Evolutionary conservation across 2,329 filamentous ascomycete species (phyloP).

Genomic region (Aspergillus aculeatinus): DNA sequence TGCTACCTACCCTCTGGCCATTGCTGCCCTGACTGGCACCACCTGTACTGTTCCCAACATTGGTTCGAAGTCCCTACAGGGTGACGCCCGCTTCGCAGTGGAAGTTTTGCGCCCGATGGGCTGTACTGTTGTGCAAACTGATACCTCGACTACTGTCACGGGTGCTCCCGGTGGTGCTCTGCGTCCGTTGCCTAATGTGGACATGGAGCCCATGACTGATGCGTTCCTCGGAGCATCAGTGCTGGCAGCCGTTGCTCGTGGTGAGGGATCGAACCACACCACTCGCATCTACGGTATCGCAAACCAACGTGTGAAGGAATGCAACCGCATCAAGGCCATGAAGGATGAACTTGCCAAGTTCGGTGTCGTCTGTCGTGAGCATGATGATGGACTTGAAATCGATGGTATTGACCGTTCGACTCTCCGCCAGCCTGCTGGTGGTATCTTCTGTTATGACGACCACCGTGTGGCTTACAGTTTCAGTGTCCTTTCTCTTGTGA

Average conservation of each 20-base stretch:
- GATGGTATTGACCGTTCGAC: conserved; percentile 57
- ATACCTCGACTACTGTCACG: conserved; percentile 84
- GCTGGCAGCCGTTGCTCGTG: conserved; percentile 81
- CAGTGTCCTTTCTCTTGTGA: conserved; percentile 76
- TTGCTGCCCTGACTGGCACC: conserved; percentile 92
- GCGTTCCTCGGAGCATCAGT: conserved; percentile 95
- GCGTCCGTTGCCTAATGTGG: conserved; percentile 74
- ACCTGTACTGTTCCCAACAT: conserved; percentile 97
- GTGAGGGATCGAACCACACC: conserved; percentile 58
- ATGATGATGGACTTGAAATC: conserved; percentile 85
- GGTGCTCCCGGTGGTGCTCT: conserved; percentile 75
- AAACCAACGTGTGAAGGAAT: conserved; percentile 97
- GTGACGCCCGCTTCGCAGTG: conserved; percentile 89
- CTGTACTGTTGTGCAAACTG: conserved; percentile 81
- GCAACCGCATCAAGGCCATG: conserved; percentile 95
- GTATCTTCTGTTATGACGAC: conserved; percentile 92
- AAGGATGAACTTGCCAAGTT: conserved; percentile 92
- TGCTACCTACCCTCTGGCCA: conserved; percentile 89
- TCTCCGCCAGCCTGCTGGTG: conserved; percentile 57
- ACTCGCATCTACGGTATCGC: conserved; percentile 92
- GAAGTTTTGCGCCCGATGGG: conserved; percentile 92
- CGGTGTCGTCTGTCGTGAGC: conserved; percentile 78
- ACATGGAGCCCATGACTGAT: conserved; percentile 99
- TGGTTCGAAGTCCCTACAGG: conserved; percentile 85
- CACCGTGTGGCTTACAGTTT: conserved; percentile 99